phyloP scores from a whole-genome alignment of 495 filamentous ascomycete genomes.

The Xylaria sp. region DNA sequence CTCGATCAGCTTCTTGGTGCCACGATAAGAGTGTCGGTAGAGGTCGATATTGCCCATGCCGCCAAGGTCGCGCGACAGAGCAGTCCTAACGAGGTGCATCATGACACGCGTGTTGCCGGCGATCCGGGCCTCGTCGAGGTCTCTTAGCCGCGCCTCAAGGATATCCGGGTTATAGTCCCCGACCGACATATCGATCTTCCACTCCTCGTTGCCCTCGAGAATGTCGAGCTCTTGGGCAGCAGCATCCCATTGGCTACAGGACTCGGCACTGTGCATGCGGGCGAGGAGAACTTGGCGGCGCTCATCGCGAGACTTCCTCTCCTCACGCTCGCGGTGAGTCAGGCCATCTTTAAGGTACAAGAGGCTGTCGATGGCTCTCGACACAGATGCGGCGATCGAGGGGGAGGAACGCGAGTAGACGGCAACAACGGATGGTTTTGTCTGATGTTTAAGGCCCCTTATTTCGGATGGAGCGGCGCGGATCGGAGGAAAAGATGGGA shows the following conservation, averaged over 20 bases:
- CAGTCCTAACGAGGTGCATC: conserved; percentile 81
- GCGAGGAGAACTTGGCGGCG: conserved; percentile 67
- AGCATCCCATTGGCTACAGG: conserved; percentile 67
- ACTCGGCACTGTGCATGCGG: conserved; percentile 68
- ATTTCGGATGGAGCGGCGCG: conserved; percentile 16
- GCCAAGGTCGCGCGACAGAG: conserved; percentile 80
- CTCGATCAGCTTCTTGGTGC: conserved; percentile 88
- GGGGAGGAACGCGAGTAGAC: conserved; percentile 4
- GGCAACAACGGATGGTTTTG: neutral
- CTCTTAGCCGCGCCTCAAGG: conserved; percentile 69
- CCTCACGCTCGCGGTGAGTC: conserved; percentile 60
- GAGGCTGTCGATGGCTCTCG: conserved; percentile 33
- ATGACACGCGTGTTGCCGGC: conserved; percentile 74
- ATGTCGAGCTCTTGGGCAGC: conserved; percentile 80
- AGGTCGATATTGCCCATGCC: conserved; percentile 84
- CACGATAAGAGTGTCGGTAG: conserved; percentile 84
- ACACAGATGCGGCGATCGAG: conserved; percentile 19
- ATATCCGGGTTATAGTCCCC: conserved; percentile 74
- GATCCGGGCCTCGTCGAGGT: conserved; percentile 77
- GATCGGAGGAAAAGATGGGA: conserved; percentile 30
- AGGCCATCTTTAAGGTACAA: conserved; percentile 57
- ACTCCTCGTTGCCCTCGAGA: conserved; percentile 79
- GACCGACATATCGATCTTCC: conserved; percentile 66
- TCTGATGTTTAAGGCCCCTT: neutral
- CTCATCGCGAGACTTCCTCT: conserved; percentile 59